Evolutionary conservation across 164 flowering plant genomes (phyloP).

Genomic region (Dillenia turbinata): DNA sequence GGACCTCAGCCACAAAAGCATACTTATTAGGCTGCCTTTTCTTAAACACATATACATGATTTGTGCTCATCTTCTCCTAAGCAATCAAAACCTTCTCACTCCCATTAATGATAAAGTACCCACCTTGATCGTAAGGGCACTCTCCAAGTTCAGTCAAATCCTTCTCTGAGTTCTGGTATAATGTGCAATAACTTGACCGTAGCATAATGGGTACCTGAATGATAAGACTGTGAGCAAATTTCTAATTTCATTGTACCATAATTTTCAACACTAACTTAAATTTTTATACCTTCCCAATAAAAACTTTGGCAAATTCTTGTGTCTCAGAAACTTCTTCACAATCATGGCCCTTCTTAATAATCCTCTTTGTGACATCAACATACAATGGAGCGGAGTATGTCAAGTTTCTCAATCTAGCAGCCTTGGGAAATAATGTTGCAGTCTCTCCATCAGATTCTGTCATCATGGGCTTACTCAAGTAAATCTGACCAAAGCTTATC

Average conservation of each 20-base stretch:
- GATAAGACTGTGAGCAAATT: neutral
- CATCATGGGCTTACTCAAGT: slow-evolving; percentile 98
- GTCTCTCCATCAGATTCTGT: slow-evolving; percentile 99
- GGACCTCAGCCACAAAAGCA: slow-evolving; percentile 90
- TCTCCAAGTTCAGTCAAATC: slow-evolving; percentile 98
- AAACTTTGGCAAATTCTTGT: slow-evolving; percentile 92
- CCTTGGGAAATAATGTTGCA: slow-evolving; percentile 91
- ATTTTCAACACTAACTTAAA: neutral
- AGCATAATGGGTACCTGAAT: slow-evolving; percentile 96
- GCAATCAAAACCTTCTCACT: slow-evolving; percentile 98
- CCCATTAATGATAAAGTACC: slow-evolving; percentile 95
- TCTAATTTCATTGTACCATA: neutral
- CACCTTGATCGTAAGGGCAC: slow-evolving; percentile 99
- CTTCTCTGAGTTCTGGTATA: slow-evolving; percentile 88
- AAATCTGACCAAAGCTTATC: slow-evolving; percentile 94
- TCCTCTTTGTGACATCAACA: slow-evolving; percentile 85
- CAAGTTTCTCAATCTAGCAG: slow-evolving; percentile 89
- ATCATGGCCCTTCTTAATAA: slow-evolving; percentile 94
- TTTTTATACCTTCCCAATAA: slow-evolving; percentile 79
- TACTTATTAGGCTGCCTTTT: slow-evolving; percentile 98
- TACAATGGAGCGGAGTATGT: slow-evolving; percentile 96
- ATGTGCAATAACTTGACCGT: slow-evolving; percentile 90
- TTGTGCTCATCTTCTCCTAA: slow-evolving; percentile 99
- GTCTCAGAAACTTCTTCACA: slow-evolving; percentile 91
- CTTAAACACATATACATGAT: slow-evolving; percentile 97